Conservation (phyloP, 345 rosid genomes). For the Lepidium aucheri region DNA sequence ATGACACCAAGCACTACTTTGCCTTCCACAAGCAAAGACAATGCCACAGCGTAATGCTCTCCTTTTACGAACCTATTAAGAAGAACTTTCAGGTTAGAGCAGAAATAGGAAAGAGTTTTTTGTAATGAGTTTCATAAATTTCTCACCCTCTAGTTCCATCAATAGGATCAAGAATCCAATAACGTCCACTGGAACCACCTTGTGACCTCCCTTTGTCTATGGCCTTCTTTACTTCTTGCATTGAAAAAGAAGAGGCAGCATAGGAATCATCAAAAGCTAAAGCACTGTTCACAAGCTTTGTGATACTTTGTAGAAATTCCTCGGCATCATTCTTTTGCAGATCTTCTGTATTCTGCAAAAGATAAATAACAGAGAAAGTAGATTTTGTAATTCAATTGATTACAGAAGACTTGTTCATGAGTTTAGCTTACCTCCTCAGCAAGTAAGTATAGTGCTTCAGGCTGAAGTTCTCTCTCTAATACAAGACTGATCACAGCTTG, state of each 20-base stretch:
- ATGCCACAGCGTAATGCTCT: conserved; percentile 77
- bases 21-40: conserved; percentile 72
- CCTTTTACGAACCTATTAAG: conserved; percentile 66
- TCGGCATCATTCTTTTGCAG: conserved; percentile 41
- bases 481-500: conserved; percentile 73
- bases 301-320: conserved; percentile 55
- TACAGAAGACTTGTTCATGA: not conserved
- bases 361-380: not conserved
- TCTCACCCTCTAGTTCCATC: conserved; percentile 92
- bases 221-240: conserved; percentile 48
- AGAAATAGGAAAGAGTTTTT: not conserved
- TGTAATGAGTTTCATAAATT: conserved; percentile 2
- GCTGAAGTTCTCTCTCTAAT: conserved; percentile 57
- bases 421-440: conserved; percentile 67
- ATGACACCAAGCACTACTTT: conserved; percentile 77
- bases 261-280: conserved; percentile 49
- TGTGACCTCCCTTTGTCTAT: conserved; percentile 70
- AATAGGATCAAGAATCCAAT: conserved; percentile 89
- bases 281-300: conserved; percentile 62
- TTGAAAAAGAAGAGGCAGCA: conserved; percentile 31
- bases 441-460: conserved; percentile 56
- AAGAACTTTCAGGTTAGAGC: not conserved
- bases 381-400: not conserved
- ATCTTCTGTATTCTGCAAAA: conserved; percentile 59
- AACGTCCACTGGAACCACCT: conserved; percentile 67